A percentile compares a stretch with the other conserved stretches of the same genome.
Conservation (phyloP, 2,329 filamentous ascomycete genomes). For the Epichloe uncinata region DNA sequence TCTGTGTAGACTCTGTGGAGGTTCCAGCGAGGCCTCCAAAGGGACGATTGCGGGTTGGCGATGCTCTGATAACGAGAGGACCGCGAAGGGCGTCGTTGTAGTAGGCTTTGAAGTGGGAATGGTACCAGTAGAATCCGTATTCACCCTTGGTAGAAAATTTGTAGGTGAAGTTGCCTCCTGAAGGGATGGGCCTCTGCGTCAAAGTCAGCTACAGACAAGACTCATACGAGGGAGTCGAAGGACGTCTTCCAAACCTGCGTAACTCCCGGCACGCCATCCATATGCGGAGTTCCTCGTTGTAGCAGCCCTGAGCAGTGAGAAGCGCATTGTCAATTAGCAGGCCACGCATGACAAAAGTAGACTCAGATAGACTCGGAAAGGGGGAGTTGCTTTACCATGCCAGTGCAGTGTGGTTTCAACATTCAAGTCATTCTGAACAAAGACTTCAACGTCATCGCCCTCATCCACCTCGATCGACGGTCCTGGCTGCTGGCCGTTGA, state of each 20-base stretch:
- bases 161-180: slow-evolving; percentile 3
- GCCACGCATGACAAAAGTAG: background rate
- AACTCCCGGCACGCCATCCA: slow-evolving; percentile 4
- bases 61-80: background rate
- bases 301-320: background rate
- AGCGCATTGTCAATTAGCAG: background rate
- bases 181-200: background rate
- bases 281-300: slow-evolving; percentile 1
- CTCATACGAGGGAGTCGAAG: background rate
- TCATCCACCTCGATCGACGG: slow-evolving; percentile 6
- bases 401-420: background rate
- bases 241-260: background rate
- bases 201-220: background rate
- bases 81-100: slow-evolving; percentile 6
- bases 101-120: slow-evolving; percentile 5
- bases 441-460: slow-evolving; percentile 3
- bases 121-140: slow-evolving; percentile 6
- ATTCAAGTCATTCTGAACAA: slow-evolving; percentile 3
- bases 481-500: slow-evolving; percentile 8
- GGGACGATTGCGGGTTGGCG: slow-evolving; percentile 1
- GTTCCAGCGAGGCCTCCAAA: background rate
- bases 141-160: slow-evolving; percentile 1
- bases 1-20: background rate
- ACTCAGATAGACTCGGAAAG: background rate
- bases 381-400: background rate